phyloP scores from a whole-genome alignment of 2,329 filamentous ascomycete species.

The Aspergillus vadensis region DNA sequence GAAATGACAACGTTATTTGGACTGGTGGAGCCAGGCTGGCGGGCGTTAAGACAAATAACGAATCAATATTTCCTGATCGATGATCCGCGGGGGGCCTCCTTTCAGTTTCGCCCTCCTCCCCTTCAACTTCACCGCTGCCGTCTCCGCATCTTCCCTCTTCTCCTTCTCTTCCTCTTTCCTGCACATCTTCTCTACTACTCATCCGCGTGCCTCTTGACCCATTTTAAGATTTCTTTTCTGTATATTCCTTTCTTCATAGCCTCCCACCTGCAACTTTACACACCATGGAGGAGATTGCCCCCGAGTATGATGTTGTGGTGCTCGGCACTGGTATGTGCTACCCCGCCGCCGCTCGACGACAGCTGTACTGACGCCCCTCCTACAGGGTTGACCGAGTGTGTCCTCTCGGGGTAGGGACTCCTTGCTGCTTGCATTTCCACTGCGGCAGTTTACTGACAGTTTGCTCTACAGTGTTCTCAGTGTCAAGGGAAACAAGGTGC shows the following conservation, averaged over 20 bases:
- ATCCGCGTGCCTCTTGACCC: slow-evolving; percentile 15
- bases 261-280: slow-evolving; percentile 15
- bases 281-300: slow-evolving; percentile 95
- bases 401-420: slow-evolving; percentile 81
- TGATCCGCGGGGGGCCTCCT: slow-evolving; percentile 25
- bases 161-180: slow-evolving; percentile 17
- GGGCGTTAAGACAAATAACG: slow-evolving; percentile 8
- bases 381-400: slow-evolving; percentile 93
- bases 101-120: slow-evolving; percentile 13
- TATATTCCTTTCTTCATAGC: slow-evolving; percentile 13
- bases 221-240: slow-evolving; percentile 14
- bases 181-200: neutral
- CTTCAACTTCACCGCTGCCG: slow-evolving; percentile 21
- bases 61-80: slow-evolving; percentile 12
- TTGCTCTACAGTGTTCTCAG: slow-evolving; percentile 72
- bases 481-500: slow-evolving; percentile 98
- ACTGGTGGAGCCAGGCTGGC: slow-evolving; percentile 12
- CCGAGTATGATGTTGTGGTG: slow-evolving; percentile 98
- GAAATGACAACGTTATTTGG: slow-evolving; percentile 4
- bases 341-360: slow-evolving; percentile 39
- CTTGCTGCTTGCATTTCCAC: slow-evolving; percentile 13
- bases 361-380: slow-evolving; percentile 33
- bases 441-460: slow-evolving; percentile 22
- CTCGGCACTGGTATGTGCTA: slow-evolving; percentile 80
- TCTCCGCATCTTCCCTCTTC: slow-evolving; percentile 25